Conservation (phyloP, 2,329 filamentous ascomycete genomes). For the Leptographium procerum region DNA sequence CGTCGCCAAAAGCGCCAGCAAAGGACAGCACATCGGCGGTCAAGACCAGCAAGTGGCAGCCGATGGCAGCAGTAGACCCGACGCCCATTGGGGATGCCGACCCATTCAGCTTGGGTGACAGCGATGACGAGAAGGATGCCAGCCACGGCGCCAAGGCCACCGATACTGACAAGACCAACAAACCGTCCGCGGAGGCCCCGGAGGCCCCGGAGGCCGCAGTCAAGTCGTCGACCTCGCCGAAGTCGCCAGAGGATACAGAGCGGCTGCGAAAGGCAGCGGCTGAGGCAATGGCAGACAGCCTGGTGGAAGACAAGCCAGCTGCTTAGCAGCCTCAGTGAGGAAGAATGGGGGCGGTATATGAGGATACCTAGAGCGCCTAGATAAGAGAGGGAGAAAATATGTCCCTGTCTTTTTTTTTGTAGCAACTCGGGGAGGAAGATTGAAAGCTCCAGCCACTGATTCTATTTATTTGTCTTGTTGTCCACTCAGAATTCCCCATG, state of each 20-base stretch:
- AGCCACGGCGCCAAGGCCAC: neutral
- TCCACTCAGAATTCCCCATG: neutral
- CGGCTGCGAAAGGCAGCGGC: constrained; percentile 17
- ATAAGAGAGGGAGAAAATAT: neutral
- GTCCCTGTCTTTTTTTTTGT: no score
- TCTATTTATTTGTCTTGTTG: neutral
- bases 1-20: constrained; percentile 43
- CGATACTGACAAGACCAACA: constrained; percentile 27
- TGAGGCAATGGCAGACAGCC: constrained; percentile 17
- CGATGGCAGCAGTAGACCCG: constrained; percentile 74
- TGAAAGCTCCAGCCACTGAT: neutral
- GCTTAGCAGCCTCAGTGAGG: neutral
- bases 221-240: neutral
- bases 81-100: constrained; percentile 82
- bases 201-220: neutral
- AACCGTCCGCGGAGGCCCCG: constrained; percentile 10
- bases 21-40: constrained; percentile 32
- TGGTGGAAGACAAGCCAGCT: constrained; percentile 15
- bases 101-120: constrained; percentile 91
- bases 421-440: neutral
- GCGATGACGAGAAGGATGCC: constrained; percentile 77
- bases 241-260: constrained; percentile 13
- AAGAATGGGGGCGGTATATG: neutral
- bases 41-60: constrained; percentile 96
- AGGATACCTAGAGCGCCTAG: neutral